phyloP scores from a whole-genome alignment of 1,139 yeast genomes.

The Saccharomycopsis hybrid region DNA sequence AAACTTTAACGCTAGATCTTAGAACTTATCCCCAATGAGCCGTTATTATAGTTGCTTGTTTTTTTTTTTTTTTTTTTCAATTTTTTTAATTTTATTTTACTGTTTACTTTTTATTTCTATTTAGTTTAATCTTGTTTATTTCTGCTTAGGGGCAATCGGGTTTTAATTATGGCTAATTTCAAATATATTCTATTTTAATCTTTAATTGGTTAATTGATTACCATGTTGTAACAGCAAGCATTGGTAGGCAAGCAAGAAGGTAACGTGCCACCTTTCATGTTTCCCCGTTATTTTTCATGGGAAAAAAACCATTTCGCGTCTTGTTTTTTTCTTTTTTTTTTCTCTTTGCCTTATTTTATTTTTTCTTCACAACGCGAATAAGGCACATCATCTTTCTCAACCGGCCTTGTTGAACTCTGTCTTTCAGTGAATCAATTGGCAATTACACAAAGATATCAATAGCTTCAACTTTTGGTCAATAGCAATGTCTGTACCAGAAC shows the following conservation, averaged over 20 bases:
- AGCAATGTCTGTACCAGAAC: too few relatives aligned
- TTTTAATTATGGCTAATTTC: neutral
- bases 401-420: too few relatives aligned
- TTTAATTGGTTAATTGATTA: neutral
- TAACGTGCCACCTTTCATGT: too few relatives aligned
- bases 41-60: neutral
- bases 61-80: neutral
- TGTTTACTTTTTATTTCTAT: neutral
- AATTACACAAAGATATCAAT: too few relatives aligned
- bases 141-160: neutral
- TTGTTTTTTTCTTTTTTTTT: too few relatives aligned
- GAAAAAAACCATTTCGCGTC: too few relatives aligned
- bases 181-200: neutral
- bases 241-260: neutral
- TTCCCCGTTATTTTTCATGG: too few relatives aligned
- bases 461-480: too few relatives aligned
- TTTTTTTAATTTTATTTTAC: neutral
- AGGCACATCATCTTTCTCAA: too few relatives aligned
- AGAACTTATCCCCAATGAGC: conserved; percentile 44
- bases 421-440: too few relatives aligned
- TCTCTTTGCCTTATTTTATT: too few relatives aligned
- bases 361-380: too few relatives aligned
- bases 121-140: neutral
- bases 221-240: neutral
- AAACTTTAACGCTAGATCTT: conserved; percentile 68